Evolutionary conservation across 345 rosid genomes (phyloP).

Genomic region (Salix exigua): DNA sequence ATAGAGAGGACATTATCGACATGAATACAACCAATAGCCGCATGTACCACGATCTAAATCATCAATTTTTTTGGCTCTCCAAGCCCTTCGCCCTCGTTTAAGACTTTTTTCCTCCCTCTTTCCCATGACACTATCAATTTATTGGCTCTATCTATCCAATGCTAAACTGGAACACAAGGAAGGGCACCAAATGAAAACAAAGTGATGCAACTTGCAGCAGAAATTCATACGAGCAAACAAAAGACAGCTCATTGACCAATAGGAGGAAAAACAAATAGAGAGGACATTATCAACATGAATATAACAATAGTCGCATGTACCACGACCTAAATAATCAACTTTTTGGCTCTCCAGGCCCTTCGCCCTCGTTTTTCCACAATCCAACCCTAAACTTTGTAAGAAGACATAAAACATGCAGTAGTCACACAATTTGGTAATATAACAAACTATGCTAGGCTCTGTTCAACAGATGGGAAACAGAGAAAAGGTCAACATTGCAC

Average conservation of each 20-base stretch:
- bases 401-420: not conserved
- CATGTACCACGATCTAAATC: not conserved
- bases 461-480: too few relatives aligned
- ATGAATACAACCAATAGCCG: not conserved
- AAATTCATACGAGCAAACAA: not conserved
- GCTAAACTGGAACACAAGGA: not conserved
- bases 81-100: not conserved
- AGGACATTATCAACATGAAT: not conserved
- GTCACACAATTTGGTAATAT: not conserved
- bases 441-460: not conserved
- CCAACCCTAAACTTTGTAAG: not conserved
- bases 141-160: not conserved
- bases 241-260: not conserved
- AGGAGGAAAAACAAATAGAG: not conserved
- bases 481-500: too few relatives aligned
- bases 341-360: not conserved
- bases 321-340: not conserved
- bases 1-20: not conserved
- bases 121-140: not conserved
- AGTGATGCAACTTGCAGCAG: not conserved
- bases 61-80: not conserved
- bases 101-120: not conserved
- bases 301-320: too few relatives aligned
- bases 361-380: not conserved
- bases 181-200: not conserved